A percentile compares a stretch with the other conserved stretches of the same genome.
These are phyloP conservation scores for Globisporangium solare DNA, from an alignment of 352 stramenopile genomes.

Conservation along the genomic window DNA sequence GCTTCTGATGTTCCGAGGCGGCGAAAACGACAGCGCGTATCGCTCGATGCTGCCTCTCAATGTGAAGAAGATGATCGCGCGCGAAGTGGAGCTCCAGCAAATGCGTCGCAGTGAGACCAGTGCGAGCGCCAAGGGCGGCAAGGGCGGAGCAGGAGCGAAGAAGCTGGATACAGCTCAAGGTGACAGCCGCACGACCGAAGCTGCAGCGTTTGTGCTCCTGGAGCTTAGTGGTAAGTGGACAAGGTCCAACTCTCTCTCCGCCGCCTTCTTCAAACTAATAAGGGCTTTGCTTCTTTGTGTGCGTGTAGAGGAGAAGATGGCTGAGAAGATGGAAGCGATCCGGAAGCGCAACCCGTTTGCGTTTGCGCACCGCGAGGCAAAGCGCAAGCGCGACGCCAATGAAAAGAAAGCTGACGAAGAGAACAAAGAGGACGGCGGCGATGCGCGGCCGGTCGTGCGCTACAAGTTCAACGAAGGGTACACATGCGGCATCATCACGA, in stretches of 20 bases:
- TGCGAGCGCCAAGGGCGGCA: constrained; percentile 3
- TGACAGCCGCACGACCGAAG: constrained; percentile 16
- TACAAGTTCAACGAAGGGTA: constrained; percentile 92
- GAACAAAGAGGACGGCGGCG: constrained; percentile 10
- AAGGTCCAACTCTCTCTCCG: too few relatives aligned
- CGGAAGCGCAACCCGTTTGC: constrained; percentile 76
- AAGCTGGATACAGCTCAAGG: constrained; percentile 15
- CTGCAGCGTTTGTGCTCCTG: constrained; percentile 42
- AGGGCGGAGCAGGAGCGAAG: constrained; percentile 10
- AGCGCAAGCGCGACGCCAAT: constrained; percentile 57
- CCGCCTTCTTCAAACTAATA: neutral
- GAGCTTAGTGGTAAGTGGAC: constrained; percentile 46
- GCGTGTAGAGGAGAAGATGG: constrained; percentile 45
- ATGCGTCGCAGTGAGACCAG: constrained; percentile 63
- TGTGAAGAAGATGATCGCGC: constrained; percentile 73
- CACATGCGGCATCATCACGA: constrained; percentile 87
- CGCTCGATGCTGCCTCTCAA: constrained; percentile 45
- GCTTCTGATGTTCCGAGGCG: constrained; percentile 52
- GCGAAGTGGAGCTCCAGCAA: constrained; percentile 76
- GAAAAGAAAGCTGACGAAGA: constrained; percentile 35
- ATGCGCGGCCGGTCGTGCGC: constrained; percentile 45
- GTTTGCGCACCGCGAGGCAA: constrained; percentile 75
- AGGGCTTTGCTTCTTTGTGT: neutral
- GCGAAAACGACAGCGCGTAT: constrained; percentile 24
- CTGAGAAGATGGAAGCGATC: constrained; percentile 53